Conservation (phyloP, 352 stramenopile genomes). For the Phytophthora cactorum region DNA sequence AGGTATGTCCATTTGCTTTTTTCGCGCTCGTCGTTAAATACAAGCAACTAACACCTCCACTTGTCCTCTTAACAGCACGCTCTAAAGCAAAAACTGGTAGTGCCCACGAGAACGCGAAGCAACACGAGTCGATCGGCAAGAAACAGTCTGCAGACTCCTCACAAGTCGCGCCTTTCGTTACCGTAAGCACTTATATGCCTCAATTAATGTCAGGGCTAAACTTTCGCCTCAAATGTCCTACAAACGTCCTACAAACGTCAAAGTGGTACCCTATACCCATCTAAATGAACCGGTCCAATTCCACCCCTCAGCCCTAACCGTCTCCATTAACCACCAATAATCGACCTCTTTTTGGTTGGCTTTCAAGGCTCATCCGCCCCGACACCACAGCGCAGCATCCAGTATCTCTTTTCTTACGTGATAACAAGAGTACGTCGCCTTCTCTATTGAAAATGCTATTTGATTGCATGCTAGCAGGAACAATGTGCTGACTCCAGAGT, state of each 20-base stretch:
- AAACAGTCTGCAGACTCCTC: slow-evolving; percentile 36
- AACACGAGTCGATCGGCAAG: slow-evolving; percentile 35
- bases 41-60: neutral
- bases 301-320: slow-evolving; percentile 24
- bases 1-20: slow-evolving; percentile 27
- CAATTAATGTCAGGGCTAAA: slow-evolving; percentile 1
- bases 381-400: slow-evolving; percentile 7
- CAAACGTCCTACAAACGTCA: too few species aligned
- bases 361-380: slow-evolving; percentile 1
- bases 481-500: neutral
- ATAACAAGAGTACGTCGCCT: slow-evolving; percentile 81
- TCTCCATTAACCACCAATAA: slow-evolving; percentile 21
- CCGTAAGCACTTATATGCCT: neutral
- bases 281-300: slow-evolving; percentile 17
- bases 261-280: slow-evolving; percentile 8
- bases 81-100: slow-evolving; percentile 35
- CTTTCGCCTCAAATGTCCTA: too few species aligned
- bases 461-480: neutral
- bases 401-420: slow-evolving; percentile 90
- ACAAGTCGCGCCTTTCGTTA: slow-evolving; percentile 25
- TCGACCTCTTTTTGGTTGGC: slow-evolving; percentile 37
- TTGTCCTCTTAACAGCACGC: slow-evolving; percentile 23
- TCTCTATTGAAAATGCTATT: neutral
- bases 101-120: slow-evolving; percentile 29
- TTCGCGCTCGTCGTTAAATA: neutral